Evolutionary conservation across 169 alveolate species (phyloP).

Genomic region (Plasmodium vivax): DNA sequence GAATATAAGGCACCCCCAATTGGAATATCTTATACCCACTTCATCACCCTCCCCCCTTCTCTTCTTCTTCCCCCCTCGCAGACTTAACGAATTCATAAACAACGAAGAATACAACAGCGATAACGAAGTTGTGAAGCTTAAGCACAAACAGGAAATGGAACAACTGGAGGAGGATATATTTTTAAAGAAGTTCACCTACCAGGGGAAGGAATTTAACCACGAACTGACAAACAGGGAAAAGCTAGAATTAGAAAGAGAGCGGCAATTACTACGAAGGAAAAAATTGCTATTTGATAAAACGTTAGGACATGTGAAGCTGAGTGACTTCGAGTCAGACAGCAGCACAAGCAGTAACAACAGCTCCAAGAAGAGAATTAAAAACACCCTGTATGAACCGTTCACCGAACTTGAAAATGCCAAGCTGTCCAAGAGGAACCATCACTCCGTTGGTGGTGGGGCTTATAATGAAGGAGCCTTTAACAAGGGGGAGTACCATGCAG

Average conservation of each 20-base stretch:
- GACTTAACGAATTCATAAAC: slow-evolving; percentile 58
- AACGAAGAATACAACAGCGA: slow-evolving; percentile 71
- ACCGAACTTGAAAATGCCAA: slow-evolving; percentile 27
- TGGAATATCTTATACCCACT: too few relatives aligned
- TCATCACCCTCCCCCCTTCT: not conserved
- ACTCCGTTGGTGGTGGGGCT: not conserved
- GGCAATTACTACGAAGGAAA: slow-evolving; percentile 39
- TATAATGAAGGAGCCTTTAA: slow-evolving; percentile 29
- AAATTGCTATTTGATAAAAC: slow-evolving; percentile 28
- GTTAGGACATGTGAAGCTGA: slow-evolving; percentile 46
- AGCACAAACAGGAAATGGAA: slow-evolving; percentile 74
- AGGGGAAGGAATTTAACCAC: slow-evolving; percentile 56
- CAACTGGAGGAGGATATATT: slow-evolving; percentile 68
- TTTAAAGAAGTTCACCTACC: slow-evolving; percentile 65
- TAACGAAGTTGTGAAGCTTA: slow-evolving; percentile 46
- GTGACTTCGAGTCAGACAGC: slow-evolving; percentile 75
- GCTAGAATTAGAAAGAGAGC: slow-evolving; percentile 51
- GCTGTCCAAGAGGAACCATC: slow-evolving; percentile 7
- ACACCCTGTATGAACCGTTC: slow-evolving; percentile 44
- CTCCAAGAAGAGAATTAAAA: slow-evolving; percentile 7
- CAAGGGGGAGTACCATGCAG: slow-evolving; percentile 21
- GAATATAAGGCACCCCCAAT: too few relatives aligned
- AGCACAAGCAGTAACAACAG: slow-evolving; percentile 23
- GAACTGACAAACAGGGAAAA: slow-evolving; percentile 73
- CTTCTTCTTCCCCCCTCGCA: not conserved